These are phyloP conservation scores for Hymenoscyphus linearis DNA, from an alignment of 2,329 filamentous ascomycete genomes.

Conservation along the genomic window DNA sequence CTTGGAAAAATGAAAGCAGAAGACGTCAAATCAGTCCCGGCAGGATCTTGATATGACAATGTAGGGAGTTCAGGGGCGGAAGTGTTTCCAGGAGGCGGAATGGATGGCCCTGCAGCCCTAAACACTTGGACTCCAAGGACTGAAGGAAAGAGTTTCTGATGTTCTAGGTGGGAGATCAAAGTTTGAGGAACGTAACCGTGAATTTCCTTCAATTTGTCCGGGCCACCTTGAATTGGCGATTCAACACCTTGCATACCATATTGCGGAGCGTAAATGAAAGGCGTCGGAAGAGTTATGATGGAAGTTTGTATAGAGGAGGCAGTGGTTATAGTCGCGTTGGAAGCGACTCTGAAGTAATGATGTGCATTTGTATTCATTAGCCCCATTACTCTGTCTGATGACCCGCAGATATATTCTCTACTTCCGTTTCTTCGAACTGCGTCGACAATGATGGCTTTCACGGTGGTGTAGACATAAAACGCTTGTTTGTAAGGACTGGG, in stretches of 20 bases:
- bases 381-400: not conserved
- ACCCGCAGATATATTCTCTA: conserved; percentile 8
- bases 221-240: conserved; percentile 10
- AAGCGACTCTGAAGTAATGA: conserved; percentile 17
- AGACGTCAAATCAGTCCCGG: conserved; percentile 8
- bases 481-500: conserved; percentile 17
- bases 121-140: conserved; percentile 14
- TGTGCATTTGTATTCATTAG: conserved; percentile 17
- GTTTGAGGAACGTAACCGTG: conserved; percentile 19
- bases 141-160: conserved; percentile 12
- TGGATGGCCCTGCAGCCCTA: conserved; percentile 16
- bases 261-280: conserved; percentile 18
- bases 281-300: conserved; percentile 9
- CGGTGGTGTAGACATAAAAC: conserved; percentile 21
- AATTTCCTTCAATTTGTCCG: conserved; percentile 4
- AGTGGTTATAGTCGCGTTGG: not conserved
- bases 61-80: not conserved
- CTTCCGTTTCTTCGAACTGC: conserved; percentile 10
- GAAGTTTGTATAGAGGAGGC: not conserved
- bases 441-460: conserved; percentile 18
- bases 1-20: conserved; percentile 10
- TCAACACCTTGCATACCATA: conserved; percentile 5
- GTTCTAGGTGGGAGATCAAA: conserved; percentile 14
- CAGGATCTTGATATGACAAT: conserved; percentile 2
- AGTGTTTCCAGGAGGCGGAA: not conserved